phyloP scores from a whole-genome alignment of 1,139 yeast genomes.

The Geotrichum candidum region DNA sequence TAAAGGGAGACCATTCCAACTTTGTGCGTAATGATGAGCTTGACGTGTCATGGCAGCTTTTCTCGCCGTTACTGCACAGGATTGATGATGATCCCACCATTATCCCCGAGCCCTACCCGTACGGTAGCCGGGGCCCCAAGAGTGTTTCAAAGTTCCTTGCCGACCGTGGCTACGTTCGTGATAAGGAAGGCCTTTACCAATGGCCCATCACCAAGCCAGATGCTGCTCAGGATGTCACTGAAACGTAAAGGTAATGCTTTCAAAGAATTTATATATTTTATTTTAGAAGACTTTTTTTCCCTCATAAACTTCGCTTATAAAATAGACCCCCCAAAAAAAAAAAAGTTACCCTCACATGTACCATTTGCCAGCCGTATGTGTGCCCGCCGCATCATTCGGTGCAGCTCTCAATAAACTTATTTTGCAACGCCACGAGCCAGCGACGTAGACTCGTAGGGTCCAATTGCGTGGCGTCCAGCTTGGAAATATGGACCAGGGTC shows the following conservation, averaged over 20 bases:
- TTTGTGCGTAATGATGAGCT: slow-evolving; percentile 97
- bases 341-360: no score
- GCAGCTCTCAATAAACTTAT: slow-evolving; percentile 3
- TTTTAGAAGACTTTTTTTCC: neutral
- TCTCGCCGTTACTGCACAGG: slow-evolving; percentile 81
- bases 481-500: slow-evolving; percentile 11
- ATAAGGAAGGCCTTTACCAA: slow-evolving; percentile 32
- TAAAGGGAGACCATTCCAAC: slow-evolving; percentile 90
- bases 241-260: slow-evolving; percentile 16
- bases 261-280: neutral
- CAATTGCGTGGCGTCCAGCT: slow-evolving; percentile 4
- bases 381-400: no score
- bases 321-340: no score
- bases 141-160: slow-evolving; percentile 54
- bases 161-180: slow-evolving; percentile 63
- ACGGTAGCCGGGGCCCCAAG: slow-evolving; percentile 87
- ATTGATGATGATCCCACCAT: slow-evolving; percentile 51
- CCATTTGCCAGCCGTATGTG: no score
- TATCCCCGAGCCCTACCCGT: slow-evolving; percentile 65
- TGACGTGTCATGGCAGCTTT: slow-evolving; percentile 85
- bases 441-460: neutral
- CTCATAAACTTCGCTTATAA: no score
- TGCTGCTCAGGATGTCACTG: slow-evolving; percentile 19
- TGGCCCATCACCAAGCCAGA: slow-evolving; percentile 29
- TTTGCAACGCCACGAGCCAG: slow-evolving; percentile 7